Evolutionary conservation across 352 stramenopile species (phyloP).

Genomic region (Phytophthora foliorum): DNA sequence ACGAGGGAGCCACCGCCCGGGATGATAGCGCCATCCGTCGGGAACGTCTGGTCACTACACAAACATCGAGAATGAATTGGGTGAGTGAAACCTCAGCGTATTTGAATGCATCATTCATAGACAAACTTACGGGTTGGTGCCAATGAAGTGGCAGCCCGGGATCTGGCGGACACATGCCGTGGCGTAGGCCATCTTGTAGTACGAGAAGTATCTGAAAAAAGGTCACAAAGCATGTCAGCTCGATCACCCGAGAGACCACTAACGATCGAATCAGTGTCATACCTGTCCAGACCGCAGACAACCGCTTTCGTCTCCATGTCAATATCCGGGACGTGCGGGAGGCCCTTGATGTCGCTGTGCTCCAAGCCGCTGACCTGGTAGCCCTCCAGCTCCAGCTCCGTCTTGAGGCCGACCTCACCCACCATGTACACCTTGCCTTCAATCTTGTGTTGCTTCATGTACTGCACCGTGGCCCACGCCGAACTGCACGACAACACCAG

Average conservation of each 20-base stretch:
- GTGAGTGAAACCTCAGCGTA: neutral
- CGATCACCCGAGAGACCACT: neutral
- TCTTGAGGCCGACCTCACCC: constrained; percentile 74
- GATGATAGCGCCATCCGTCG: constrained; percentile 75
- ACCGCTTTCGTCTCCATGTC: constrained; percentile 80
- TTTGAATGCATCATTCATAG: neutral
- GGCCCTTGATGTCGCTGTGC: constrained; percentile 72
- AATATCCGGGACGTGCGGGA: constrained; percentile 74
- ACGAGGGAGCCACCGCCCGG: constrained; percentile 78
- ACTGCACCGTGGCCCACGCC: constrained; percentile 83
- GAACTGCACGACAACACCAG: constrained; percentile 46
- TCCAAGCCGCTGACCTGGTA: constrained; percentile 78
- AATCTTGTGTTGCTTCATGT: constrained; percentile 84
- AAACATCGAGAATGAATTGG: constrained; percentile 4
- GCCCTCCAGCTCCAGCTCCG: constrained; percentile 73
- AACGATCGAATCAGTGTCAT: neutral
- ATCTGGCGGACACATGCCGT: constrained; percentile 77
- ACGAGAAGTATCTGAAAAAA: constrained; percentile 68
- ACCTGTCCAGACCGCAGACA: constrained; percentile 86
- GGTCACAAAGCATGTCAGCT: constrained; percentile 9
- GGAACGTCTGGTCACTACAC: constrained; percentile 81
- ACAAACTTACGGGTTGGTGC: constrained; percentile 77
- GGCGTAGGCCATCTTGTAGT: constrained; percentile 90
- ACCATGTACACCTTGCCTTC: constrained; percentile 87
- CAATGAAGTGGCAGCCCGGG: constrained; percentile 82